These are phyloP conservation scores for Eragrostis nindensis DNA, from an alignment of 176 grass and related monocot genomes.

Conservation along the genomic window DNA sequence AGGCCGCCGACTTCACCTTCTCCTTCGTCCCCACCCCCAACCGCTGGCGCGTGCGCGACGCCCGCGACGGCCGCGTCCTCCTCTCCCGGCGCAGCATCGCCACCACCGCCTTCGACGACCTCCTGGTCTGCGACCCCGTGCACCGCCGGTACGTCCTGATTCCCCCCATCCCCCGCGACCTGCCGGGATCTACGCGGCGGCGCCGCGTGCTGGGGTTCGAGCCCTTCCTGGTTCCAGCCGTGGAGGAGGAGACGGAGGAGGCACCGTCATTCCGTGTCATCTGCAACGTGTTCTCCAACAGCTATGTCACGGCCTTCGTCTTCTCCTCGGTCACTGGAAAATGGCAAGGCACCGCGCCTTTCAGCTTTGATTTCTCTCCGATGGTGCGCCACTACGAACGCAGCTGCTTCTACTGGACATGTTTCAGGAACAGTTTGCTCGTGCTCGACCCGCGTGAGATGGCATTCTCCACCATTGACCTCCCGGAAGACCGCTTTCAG, in stretches of 20 bases:
- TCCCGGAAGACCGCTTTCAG: background rate
- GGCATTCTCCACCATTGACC: conserved; percentile 7
- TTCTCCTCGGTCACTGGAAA: conserved; percentile 14
- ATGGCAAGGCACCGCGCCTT: background rate
- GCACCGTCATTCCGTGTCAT: conserved; percentile 7
- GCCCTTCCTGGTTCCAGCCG: conserved; percentile 31
- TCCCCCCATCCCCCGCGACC: background rate
- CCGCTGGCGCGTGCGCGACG: background rate
- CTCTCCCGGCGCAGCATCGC: background rate
- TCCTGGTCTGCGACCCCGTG: background rate
- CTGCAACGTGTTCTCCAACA: background rate
- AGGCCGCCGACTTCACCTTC: background rate
- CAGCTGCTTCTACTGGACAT: conserved; percentile 6
- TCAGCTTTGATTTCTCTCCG: background rate
- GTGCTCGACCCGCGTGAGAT: background rate
- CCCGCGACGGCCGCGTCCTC: background rate
- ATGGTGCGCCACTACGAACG: background rate
- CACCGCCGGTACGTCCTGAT: background rate
- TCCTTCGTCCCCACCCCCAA: background rate
- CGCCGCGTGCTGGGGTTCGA: background rate
- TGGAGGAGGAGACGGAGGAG: background rate
- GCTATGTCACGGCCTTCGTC: background rate
- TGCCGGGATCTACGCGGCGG: background rate
- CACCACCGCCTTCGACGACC: background rate
- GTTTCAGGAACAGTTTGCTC: background rate